These are phyloP conservation scores for Epichloe gansuensis DNA, from an alignment of 2,329 filamentous ascomycete species.

Conservation along the genomic window DNA sequence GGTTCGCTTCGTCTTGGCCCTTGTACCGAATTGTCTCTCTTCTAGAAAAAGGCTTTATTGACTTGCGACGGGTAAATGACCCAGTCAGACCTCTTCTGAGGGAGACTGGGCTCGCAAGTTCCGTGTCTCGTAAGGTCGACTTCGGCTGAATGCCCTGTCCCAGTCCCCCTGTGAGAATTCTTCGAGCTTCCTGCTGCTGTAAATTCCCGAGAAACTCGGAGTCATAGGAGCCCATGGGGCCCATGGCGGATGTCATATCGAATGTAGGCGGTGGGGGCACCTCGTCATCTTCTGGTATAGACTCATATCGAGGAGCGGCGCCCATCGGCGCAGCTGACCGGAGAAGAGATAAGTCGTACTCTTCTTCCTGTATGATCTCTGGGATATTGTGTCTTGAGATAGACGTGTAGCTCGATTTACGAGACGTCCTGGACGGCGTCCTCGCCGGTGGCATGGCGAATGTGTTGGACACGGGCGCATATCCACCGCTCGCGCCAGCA, in stretches of 20 bases:
- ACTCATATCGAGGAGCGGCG: constrained; percentile 19
- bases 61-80: constrained; percentile 27
- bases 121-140: constrained; percentile 33
- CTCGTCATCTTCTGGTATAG: constrained; percentile 19
- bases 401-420: constrained; percentile 14
- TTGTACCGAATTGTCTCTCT: constrained; percentile 33
- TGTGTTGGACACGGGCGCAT: constrained; percentile 15
- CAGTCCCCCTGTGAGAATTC: constrained; percentile 44
- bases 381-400: constrained; percentile 10
- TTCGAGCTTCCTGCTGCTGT: constrained; percentile 40
- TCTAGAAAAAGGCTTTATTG: constrained; percentile 15
- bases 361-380: constrained; percentile 25
- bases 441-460: not conserved
- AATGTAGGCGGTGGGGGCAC: constrained; percentile 20
- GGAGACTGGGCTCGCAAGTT: constrained; percentile 28
- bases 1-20: constrained; percentile 46
- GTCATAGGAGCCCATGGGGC: constrained; percentile 32
- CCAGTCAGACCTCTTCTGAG: constrained; percentile 24
- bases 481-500: constrained; percentile 12
- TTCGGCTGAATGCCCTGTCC: constrained; percentile 39
- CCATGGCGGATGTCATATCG: constrained; percentile 33
- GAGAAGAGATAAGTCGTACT: constrained; percentile 31
- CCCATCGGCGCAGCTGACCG: constrained; percentile 28
- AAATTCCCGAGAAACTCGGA: constrained; percentile 30
- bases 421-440: constrained; percentile 13